phyloP scores from a whole-genome alignment of 2,329 filamentous ascomycete species.

The Cladosporium sp. region DNA sequence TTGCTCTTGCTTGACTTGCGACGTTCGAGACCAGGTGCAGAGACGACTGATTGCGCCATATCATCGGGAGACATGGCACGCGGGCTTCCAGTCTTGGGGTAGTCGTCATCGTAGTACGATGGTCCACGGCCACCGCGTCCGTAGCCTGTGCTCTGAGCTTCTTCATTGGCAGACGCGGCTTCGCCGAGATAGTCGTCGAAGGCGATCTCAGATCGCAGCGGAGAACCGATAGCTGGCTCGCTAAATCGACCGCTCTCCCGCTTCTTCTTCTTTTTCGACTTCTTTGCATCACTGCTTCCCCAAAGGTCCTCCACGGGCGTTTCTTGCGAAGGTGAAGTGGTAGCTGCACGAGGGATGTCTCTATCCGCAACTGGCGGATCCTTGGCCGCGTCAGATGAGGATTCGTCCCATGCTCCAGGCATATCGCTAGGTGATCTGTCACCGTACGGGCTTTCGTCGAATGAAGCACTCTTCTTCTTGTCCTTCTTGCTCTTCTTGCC shows the following conservation, averaged over 20 bases:
- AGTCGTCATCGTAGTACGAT: conserved; percentile 4
- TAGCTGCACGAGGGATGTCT: background rate
- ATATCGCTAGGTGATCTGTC: conserved; percentile 13
- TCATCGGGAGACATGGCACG: conserved; percentile 20
- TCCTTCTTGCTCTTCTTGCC: conserved; percentile 32
- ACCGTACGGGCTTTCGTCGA: background rate
- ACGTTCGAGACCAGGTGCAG: conserved; percentile 28
- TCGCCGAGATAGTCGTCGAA: conserved; percentile 30
- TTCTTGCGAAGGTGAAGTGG: background rate
- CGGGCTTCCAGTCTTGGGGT: conserved; percentile 4
- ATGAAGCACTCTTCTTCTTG: conserved; percentile 35
- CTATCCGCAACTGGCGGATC: background rate
- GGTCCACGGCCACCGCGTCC: background rate
- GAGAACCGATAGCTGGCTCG: conserved; percentile 39
- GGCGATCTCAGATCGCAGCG: conserved; percentile 41
- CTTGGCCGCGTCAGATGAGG: conserved; percentile 4
- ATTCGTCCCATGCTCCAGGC: conserved; percentile 27
- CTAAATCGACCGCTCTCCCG: conserved; percentile 40
- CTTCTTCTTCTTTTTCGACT: conserved; percentile 45
- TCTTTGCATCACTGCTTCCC: conserved; percentile 19
- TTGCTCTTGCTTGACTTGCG: conserved; percentile 30
- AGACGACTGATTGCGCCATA: conserved; percentile 14
- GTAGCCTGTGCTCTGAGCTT: background rate
- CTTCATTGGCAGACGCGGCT: background rate
- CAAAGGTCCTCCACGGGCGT: background rate